Evolutionary conservation across 345 rosid species (phyloP).

Genomic region (Stellera chamaejasme): DNA sequence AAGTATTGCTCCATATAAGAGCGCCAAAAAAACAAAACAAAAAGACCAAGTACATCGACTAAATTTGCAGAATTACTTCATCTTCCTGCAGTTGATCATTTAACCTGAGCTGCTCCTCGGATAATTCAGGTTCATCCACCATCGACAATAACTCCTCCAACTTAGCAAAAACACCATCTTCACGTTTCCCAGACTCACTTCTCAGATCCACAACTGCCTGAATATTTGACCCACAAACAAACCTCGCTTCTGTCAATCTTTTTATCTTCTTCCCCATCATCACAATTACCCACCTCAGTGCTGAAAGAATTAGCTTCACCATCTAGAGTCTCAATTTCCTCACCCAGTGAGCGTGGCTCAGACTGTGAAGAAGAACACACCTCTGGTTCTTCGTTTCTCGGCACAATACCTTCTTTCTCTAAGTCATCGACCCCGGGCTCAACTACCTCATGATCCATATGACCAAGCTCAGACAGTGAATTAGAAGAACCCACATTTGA

Average conservation of each 20-base stretch:
- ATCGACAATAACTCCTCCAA: conserved; percentile 33
- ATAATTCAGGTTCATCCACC: conserved; percentile 46
- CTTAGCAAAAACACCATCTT: conserved; percentile 24
- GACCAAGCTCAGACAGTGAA: conserved; percentile 7
- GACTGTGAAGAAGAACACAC: conserved; percentile 13
- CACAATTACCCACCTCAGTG: conserved; percentile 18
- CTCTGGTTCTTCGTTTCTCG: background rate
- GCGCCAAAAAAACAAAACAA: background rate
- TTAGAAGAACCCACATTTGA: conserved; percentile 13
- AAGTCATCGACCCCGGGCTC: too few species aligned
- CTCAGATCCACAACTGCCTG: conserved; percentile 13
- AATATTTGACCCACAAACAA: conserved; percentile 6
- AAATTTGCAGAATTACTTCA: conserved; percentile 37
- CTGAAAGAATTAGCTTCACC: conserved; percentile 14
- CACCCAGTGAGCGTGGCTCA: conserved; percentile 6
- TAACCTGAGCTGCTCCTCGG: conserved; percentile 44
- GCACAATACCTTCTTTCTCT: too few species aligned
- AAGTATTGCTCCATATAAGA: too few species aligned
- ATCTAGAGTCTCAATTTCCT: conserved; percentile 3
- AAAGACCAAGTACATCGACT: background rate
- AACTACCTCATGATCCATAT: too few species aligned
- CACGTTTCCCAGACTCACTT: conserved; percentile 11
- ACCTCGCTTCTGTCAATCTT: conserved; percentile 8
- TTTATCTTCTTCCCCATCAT: conserved; percentile 14
- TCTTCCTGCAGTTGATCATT: conserved; percentile 68